Base-by-base conservation (phyloP, 495 filamentous ascomycete genomes). In the Neurospora tetrasperma region DNA sequence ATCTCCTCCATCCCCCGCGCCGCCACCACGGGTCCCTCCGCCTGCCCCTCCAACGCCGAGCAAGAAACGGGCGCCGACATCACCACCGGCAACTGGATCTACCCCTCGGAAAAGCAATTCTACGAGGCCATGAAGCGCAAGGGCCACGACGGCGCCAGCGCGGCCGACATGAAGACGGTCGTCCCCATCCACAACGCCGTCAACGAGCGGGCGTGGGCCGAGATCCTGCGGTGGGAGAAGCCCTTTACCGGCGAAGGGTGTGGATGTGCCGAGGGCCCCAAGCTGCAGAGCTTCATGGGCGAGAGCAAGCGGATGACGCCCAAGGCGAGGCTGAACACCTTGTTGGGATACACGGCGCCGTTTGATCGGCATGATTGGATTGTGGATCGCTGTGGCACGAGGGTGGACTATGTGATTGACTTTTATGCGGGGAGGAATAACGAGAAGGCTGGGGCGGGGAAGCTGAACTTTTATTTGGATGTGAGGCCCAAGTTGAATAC, bases 311-410 rank as follows among this genome's bases (percentile, higher is more conserved):
- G 86, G 69, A 81, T 98, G 83, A 95, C 91, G 40, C 96, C 95
- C 20, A 89, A 89, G 74, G 96, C 96, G 31, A 85, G 95, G 69
- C 76, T 94, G 69, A 94, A 96, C 78, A 91, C 89, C 9, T 82
- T 92, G 70, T 82, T 97, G 73, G 96, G 96, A 23, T 98, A 98
- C 82, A 89, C 93, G 79, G 84, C 88, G 43, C 96, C 96, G 54
- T 99, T 99, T 80, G 96, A 99, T 83, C 87, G 96, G 69, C 96
- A 99, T 78, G 96, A 99, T 82, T 98, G 96, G 96, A 91, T 97
- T 18, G 90, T 99, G 11, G 94, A 98, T 81, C 85, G 96, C 72
- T 98, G 96, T 75, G 95, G 94, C n/a, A 91, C 89, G 75, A 86
- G 86, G 76, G 82, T 99, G 48, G 96, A 98, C 78, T 99, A 99